These are phyloP conservation scores for Parietaria judaica DNA, from an alignment of 306 rosid genomes.

Conservation along the genomic window DNA sequence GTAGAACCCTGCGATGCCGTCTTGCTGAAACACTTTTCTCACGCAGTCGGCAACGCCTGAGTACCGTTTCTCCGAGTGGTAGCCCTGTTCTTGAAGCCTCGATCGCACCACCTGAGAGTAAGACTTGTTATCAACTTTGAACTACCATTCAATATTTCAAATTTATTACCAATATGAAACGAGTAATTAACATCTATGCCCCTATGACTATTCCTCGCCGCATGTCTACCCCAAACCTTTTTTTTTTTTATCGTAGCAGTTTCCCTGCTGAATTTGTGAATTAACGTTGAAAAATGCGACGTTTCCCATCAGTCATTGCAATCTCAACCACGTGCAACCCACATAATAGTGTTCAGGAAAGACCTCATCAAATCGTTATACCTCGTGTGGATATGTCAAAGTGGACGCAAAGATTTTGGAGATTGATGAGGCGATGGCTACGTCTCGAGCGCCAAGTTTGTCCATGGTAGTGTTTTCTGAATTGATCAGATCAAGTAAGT, in stretches of 20 bases:
- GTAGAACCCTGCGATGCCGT: conserved; percentile 68
- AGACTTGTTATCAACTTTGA: not conserved
- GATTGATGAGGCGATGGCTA: conserved; percentile 77
- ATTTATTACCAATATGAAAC: not conserved
- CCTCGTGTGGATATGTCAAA: conserved; percentile 91
- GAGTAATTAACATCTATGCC: no score
- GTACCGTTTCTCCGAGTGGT: conserved; percentile 82
- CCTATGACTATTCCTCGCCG: no score
- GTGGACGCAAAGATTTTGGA: conserved; percentile 89
- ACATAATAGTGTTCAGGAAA: no score
- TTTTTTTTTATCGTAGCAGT: no score
- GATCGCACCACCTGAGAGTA: conserved; percentile 72
- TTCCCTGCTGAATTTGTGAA: no score
- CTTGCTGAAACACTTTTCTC: conserved; percentile 66
- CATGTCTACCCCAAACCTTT: no score
- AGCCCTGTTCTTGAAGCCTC: conserved; percentile 86
- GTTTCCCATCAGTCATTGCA: no score
- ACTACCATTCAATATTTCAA: not conserved
- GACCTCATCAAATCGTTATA: conserved; percentile 13
- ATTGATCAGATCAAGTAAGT: conserved; percentile 8
- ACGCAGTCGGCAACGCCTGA: conserved; percentile 60
- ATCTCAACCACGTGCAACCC: no score
- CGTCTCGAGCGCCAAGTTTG: conserved; percentile 69
- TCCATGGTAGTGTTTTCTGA: conserved; percentile 54
- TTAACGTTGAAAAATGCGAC: no score